Conservation (phyloP, 2,329 filamentous ascomycete species). For the Stemphylium lycopersici region DNA sequence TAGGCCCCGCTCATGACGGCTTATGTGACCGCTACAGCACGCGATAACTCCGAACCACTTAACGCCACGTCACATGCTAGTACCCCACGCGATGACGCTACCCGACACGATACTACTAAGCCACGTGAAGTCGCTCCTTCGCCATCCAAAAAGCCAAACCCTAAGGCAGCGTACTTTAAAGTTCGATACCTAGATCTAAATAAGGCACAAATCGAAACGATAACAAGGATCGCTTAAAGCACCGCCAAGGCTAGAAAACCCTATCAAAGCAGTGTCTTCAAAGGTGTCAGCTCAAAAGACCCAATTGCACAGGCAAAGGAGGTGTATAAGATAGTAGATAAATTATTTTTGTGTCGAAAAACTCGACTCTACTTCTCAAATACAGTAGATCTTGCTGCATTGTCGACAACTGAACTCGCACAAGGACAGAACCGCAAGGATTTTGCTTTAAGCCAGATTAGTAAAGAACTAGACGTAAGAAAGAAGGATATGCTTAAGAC, state of each 20-base stretch:
- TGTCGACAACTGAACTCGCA: background rate
- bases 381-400: background rate
- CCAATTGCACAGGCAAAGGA: background rate
- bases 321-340: background rate
- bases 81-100: slow-evolving; percentile 1
- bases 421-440: background rate
- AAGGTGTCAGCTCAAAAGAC: background rate
- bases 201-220: background rate
- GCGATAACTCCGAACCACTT: background rate
- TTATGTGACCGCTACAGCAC: background rate
- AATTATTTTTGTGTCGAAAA: background rate
- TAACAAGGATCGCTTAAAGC: background rate
- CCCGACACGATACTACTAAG: background rate
- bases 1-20: background rate
- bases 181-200: background rate
- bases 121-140: background rate
- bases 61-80: background rate
- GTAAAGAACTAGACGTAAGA: background rate
- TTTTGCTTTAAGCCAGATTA: background rate
- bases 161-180: background rate
- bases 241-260: background rate
- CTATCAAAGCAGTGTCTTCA: slow-evolving; percentile 1
- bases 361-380: background rate
- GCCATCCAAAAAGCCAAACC: background rate
- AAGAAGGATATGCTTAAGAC: background rate